Evolutionary conservation across 2,329 filamentous ascomycete genomes (phyloP), one percentile per base, ranked within the genome.

Genomic region (Trichoderma citrinoviride): DNA sequence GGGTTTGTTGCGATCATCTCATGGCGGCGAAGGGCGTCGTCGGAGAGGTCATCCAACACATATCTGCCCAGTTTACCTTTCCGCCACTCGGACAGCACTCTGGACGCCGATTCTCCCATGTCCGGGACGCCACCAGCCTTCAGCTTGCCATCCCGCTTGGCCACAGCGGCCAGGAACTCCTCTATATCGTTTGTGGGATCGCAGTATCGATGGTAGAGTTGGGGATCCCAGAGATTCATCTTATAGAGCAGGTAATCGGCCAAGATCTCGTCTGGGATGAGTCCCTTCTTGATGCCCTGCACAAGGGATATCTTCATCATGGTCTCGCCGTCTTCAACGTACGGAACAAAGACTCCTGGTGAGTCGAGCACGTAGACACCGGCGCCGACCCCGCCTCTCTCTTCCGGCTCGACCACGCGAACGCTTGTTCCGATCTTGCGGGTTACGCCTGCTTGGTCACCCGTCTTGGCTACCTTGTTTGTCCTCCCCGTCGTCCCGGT

Each of bases 261-360:
- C 12, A 98, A 78, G 25, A 90, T 90, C 65, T 90, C 85, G 17
- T 89, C 84, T 1, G 89, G 84, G 61, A 99, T 88, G 43, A 98
- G 84, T 0, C 90, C 91, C 75, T 97, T 92, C 76, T 96, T 96
- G 62, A 99, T 92, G 75, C 90, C 91, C 21, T 94, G 92, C 58
- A 92, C 93, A 0, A 98, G 85, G 2, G 93, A 90, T n/a, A 99
- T 85, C 77, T 97, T 98, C 68, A 99, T 82, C 95, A 99, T 99
- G 52, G 88, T 87, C 74, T 95, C 90, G 17, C 90, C 85, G 72
- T 96, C 87, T 0, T 89, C 85, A 29, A 98, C 90, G 75, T 96
- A 97, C 0, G 95, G 95, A 66, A 97, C 87, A 76, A 98, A 99
- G 8, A 99, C 93, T 54, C 95, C 95, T 0, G 95, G 95, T 0